Evolutionary conservation across 1,284 basidiomycete species (phyloP), one percentile per base, ranked within the genome.

Genomic region (Pseudozyma thailandica): DNA sequence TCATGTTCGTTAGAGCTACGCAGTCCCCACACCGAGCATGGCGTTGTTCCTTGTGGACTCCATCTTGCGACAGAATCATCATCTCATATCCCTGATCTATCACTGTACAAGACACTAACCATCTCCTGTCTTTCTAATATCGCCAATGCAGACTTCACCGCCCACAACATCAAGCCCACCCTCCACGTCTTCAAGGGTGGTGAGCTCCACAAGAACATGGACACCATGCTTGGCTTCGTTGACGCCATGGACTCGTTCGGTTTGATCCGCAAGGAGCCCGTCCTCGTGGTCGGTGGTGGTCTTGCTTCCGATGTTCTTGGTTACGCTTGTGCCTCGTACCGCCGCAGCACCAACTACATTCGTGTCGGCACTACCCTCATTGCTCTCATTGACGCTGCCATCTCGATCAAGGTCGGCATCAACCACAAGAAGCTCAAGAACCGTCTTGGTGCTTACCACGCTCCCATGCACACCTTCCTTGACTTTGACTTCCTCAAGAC

Each of bases 401-500:
- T 85, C 71, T 84, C 82, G 46, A 85, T 85, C 83, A 85, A 85
- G 78, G 75, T 77, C 31, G 73, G 75, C 48, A 76, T 75, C 72
- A 78, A 78, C 66, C 72, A 77, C 61, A 72, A 74, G 60, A 78
- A 78, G 72, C 75, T 77, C 55, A 78, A 78, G 69, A 71, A 66
- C 48, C 61, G 77, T 28, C 68, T 82, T 25, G 85, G 85, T 51
- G 85, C 85, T 30, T 85, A 85, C 78, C 84, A 85, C 71, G 84
- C 84, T 20, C 85, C 85, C 33, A 79, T 84, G 66, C 83, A 85
- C 81, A 85, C 85, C 27, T 85, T 85, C 81, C 80, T 85, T 48
- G 85, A 85, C 80, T 85, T 85, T 74, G 83, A 84, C 48, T 84
- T 85, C 77, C 74, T 85, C 50, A 82, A 83, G 75, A 85, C 84